Conservation (phyloP, 306 rosid species). For the Glycine soja region DNA sequence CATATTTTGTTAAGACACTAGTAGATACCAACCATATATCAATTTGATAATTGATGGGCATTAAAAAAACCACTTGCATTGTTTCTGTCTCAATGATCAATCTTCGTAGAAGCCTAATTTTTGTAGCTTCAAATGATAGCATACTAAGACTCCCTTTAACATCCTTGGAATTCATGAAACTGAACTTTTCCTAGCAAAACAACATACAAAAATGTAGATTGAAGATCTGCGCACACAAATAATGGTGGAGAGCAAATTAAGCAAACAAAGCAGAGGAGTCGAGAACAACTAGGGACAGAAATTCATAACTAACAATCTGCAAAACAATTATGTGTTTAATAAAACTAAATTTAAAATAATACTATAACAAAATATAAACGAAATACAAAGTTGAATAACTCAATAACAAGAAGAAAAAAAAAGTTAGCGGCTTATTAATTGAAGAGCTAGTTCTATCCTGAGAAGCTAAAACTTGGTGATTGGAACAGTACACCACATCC, state of each 20-base stretch:
- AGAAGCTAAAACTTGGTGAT: conserved; percentile 9
- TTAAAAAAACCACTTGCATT: conserved; percentile 65
- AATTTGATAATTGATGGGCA: conserved; percentile 27
- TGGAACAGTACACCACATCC: not conserved
- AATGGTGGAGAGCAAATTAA: conserved; percentile 10
- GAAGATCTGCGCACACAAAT: not conserved
- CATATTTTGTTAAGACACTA: conserved; percentile 2
- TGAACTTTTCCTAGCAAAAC: conserved; percentile 64
- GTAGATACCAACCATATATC: conserved; percentile 16
- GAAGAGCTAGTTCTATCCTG: conserved; percentile 11
- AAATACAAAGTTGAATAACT: conserved; percentile 16
- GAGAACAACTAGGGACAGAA: not conserved
- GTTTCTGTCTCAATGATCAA: conserved; percentile 73
- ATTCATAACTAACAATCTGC: not conserved
- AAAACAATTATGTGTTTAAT: conserved; percentile 1
- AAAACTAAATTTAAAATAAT: conserved; percentile 7
- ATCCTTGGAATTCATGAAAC: conserved; percentile 65
- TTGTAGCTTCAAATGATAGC: conserved; percentile 67
- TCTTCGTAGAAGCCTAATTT: conserved; percentile 85
- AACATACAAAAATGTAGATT: conserved; percentile 32
- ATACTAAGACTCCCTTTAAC: conserved; percentile 65
- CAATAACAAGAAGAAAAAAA: not conserved
- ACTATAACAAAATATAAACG: not conserved
- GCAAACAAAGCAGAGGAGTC: not conserved
- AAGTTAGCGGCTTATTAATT: not conserved